Evolutionary conservation across 805 yeast species (phyloP).

Genomic region (Ogataea sp.): DNA sequence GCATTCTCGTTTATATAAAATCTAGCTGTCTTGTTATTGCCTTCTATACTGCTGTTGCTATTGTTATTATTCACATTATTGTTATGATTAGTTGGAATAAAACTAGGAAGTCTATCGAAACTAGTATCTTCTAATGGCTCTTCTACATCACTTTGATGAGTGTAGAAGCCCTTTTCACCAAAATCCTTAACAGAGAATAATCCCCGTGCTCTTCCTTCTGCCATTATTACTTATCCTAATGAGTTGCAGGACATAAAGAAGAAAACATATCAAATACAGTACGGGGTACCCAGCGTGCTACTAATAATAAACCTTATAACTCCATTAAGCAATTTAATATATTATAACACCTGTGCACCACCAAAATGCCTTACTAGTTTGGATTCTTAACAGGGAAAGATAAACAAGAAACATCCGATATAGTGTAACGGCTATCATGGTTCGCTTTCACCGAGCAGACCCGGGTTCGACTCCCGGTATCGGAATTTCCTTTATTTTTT

Average conservation of each 20-base stretch:
- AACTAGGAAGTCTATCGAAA: neutral
- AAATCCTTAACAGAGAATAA: too few relatives aligned
- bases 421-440: slow-evolving; percentile 84
- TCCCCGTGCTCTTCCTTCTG: too few relatives aligned
- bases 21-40: neutral
- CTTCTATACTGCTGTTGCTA: neutral
- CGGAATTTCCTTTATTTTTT: slow-evolving; percentile 39
- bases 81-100: neutral
- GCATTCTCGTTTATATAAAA: slow-evolving; percentile 8
- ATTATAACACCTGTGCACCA: neutral
- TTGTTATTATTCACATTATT: neutral
- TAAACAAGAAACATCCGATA: slow-evolving; percentile 54
- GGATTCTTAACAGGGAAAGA: too few relatives aligned
- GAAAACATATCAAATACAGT: neutral
- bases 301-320: too few relatives aligned
- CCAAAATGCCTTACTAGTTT: too few relatives aligned
- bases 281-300: neutral
- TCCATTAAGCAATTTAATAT: too few relatives aligned
- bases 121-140: neutral
- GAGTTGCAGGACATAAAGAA: too few relatives aligned
- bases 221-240: too few relatives aligned
- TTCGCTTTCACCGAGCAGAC: slow-evolving; percentile 82
- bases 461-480: slow-evolving; percentile 87
- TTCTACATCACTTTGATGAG: neutral
- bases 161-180: neutral